These are phyloP conservation scores for Xylaria acuta DNA, from an alignment of 495 filamentous ascomycete genomes.

Conservation along the genomic window DNA sequence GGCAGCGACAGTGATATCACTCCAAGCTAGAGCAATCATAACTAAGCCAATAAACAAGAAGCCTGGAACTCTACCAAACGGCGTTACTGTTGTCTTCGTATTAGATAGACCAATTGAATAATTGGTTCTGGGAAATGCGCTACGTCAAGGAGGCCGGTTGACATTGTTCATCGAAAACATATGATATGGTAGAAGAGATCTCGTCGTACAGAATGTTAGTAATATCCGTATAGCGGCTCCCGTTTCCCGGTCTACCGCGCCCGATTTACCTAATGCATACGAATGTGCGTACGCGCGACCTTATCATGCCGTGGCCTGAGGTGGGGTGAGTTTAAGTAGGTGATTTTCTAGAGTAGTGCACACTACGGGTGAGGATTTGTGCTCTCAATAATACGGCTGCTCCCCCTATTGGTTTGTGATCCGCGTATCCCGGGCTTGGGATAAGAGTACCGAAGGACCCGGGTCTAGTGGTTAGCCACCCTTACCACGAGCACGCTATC, in stretches of 20 bases:
- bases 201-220: background rate
- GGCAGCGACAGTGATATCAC: background rate
- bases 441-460: slow-evolving; percentile 21
- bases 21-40: background rate
- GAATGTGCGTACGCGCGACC: background rate
- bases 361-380: background rate
- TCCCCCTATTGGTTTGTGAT: slow-evolving; percentile 10
- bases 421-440: background rate
- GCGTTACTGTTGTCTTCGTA: background rate
- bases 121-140: background rate
- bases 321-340: background rate
- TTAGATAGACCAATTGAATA: background rate
- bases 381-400: background rate
- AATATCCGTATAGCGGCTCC: background rate
- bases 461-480: background rate
- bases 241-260: background rate
- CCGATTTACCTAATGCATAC: background rate
- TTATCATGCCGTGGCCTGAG: background rate
- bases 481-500: background rate
- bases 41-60: background rate
- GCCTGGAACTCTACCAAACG: background rate
- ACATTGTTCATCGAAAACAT: background rate
- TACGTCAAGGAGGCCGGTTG: background rate
- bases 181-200: background rate
- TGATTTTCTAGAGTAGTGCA: background rate